phyloP scores from a whole-genome alignment of 306 rosid genomes.

The Trichosanthes truncata region DNA sequence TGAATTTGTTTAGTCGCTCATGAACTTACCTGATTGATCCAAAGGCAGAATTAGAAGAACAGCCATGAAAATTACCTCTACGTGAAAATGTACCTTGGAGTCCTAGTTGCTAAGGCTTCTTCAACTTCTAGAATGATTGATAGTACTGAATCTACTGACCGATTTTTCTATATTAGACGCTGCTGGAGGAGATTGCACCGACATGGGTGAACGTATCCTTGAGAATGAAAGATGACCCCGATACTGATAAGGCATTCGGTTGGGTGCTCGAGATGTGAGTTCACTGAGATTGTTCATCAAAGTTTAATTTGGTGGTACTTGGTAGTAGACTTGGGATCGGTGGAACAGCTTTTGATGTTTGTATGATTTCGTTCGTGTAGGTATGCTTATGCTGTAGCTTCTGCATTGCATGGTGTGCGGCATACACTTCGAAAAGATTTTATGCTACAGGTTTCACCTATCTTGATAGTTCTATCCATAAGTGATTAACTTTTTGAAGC shows the following conservation, averaged over 20 bases:
- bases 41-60: neutral
- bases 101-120: neutral
- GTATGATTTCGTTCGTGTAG: slow-evolving; percentile 17
- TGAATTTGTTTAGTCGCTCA: neutral
- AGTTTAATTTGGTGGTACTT: neutral
- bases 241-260: slow-evolving; percentile 85
- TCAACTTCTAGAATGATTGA: neutral
- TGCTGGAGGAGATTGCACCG: slow-evolving; percentile 92
- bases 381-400: slow-evolving; percentile 94
- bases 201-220: slow-evolving; percentile 90
- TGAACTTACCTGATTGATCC: neutral
- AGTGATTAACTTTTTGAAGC: neutral
- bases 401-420: slow-evolving; percentile 78
- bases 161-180: slow-evolving; percentile 37
- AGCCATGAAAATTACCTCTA: neutral
- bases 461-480: neutral
- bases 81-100: neutral
- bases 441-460: slow-evolving; percentile 67
- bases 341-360: neutral
- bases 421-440: slow-evolving; percentile 72
- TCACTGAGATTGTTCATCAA: neutral
- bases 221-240: slow-evolving; percentile 77
- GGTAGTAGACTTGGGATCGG: neutral
- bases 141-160: slow-evolving; percentile 16
- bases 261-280: slow-evolving; percentile 99